A percentile compares a stretch with the other conserved stretches of the same genome.
Evolutionary conservation across 371 early-diverging fungal genomes (phyloP).

Genomic region (Mucor sp.): DNA sequence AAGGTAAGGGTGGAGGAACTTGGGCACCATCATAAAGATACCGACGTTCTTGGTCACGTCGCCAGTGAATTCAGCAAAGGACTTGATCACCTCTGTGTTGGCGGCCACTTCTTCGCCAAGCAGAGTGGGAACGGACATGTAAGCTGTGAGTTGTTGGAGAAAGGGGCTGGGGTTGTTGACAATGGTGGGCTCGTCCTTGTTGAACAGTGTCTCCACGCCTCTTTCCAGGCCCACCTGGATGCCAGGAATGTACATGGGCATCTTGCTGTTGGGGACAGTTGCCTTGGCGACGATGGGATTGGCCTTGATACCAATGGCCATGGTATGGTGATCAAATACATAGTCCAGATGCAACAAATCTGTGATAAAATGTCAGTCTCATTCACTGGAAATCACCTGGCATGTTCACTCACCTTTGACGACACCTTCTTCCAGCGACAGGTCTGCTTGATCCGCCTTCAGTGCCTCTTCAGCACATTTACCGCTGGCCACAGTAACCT

Average conservation of each 20-base stretch:
- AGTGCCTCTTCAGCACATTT: conserved; percentile 33
- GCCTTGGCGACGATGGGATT: conserved; percentile 35
- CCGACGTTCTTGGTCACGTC: conserved; percentile 35
- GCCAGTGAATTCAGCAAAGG: conserved; percentile 41
- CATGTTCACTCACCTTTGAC: conserved; percentile 22
- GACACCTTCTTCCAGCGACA: conserved; percentile 39
- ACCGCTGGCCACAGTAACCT: conserved; percentile 30
- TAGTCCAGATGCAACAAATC: conserved; percentile 41
- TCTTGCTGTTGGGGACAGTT: conserved; percentile 19
- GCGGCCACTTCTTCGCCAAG: conserved; percentile 32
- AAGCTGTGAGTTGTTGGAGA: conserved; percentile 37
- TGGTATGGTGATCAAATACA: conserved; percentile 22
- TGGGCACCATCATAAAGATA: conserved; percentile 24
- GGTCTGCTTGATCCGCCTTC: conserved; percentile 21
- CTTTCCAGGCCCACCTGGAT: conserved; percentile 27
- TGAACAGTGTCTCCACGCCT: conserved; percentile 16
- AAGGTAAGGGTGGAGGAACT: conserved; percentile 23
- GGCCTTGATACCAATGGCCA: conserved; percentile 37
- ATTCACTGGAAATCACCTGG: neutral
- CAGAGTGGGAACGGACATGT: conserved; percentile 42
- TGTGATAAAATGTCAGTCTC: neutral
- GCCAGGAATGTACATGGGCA: conserved; percentile 21
- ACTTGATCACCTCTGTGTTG: conserved; percentile 28
- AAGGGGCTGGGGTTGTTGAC: conserved; percentile 22
- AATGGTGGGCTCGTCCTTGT: conserved; percentile 2